Base-by-base conservation (phyloP, 1,284 basidiomycete species). In the Apiotrichum sp. region DNA sequence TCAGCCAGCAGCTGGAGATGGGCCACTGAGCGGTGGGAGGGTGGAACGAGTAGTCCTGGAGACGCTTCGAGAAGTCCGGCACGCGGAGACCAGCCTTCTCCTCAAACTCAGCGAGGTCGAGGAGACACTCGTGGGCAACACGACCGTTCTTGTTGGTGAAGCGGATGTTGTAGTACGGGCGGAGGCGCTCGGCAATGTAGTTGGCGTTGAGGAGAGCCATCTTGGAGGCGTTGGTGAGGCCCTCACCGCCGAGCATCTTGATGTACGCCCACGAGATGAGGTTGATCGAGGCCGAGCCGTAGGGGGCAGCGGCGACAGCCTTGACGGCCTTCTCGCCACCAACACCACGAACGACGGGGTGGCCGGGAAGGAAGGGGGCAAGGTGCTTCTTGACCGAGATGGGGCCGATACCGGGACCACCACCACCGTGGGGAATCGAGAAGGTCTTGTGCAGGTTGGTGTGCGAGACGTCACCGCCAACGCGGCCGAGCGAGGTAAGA, bases 201-300 rank as follows among this genome's bases (percentile, higher is more conserved):
- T 98, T 98, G 56, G 95, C 95, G 68, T 87, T 96, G 50, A 98
- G 82, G 33, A 98, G 81, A 2, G 95, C 89, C 34, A 89, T 79
- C 69, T 88, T 88, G 8, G 93, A 89, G 3, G 91, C 86, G 63
- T 90, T 82, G 42, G 85, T 84, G 43, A 98, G 82, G 14, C 93
- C 95, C 56, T 83, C 78, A 29, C 93, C 93, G 36, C 95, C 95
- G 35, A 98, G 85, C 95, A 98, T 97, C 80, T 90, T 92, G 80
- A 93, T 89, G 76, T 93, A 93, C 14, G 92, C 90, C 95, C 95
- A 98, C 1, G 95, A 97, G 72, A 98, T 98, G 61, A 95, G 83
- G 52, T 93, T 85, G 69, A 98, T 93, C 8, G 90, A 93, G 0
- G 95, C 91, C 62, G 90, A 95, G 46, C 95, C 95, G 73, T 84